Conservation (phyloP, 108 stramenopile genomes). For the Skeletonema costatum region DNA sequence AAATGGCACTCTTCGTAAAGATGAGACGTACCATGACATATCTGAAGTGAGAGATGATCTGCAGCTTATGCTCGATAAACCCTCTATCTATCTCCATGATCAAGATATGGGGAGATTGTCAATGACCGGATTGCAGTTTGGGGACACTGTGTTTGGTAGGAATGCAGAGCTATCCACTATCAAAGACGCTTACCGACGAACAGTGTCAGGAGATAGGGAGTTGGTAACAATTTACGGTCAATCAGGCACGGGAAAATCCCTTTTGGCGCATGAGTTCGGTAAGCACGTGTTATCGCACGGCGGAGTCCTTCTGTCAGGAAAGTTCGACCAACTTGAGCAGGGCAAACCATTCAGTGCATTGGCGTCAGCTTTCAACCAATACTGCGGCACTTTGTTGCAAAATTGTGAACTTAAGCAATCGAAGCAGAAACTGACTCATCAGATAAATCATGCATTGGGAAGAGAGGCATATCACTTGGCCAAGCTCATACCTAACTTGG, state of each 20-base stretch:
- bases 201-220: conserved; percentile 4
- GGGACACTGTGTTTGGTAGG: conserved; percentile 1
- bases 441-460: background rate
- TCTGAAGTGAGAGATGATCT: conserved; percentile 15
- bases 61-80: conserved; percentile 24
- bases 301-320: conserved; percentile 14
- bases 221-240: conserved; percentile 19
- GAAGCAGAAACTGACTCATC: background rate
- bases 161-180: conserved; percentile 7
- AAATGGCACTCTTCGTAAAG: conserved; percentile 6
- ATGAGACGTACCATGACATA: conserved; percentile 10
- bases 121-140: conserved; percentile 3
- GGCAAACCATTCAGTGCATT: conserved; percentile 19
- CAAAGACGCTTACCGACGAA: background rate
- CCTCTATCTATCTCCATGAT: conserved; percentile 5
- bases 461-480: conserved; percentile 3
- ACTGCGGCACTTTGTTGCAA: conserved; percentile 9
- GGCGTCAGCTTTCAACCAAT: conserved; percentile 6
- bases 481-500: conserved; percentile 27
- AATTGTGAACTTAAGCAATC: background rate
- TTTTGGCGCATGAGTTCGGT: background rate
- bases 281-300: background rate
- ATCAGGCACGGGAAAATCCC: conserved; percentile 12
- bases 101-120: background rate
- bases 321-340: conserved; percentile 28